phyloP scores from a whole-genome alignment of 1,139 yeast genomes.

The Debaryomyces subglobosus region DNA sequence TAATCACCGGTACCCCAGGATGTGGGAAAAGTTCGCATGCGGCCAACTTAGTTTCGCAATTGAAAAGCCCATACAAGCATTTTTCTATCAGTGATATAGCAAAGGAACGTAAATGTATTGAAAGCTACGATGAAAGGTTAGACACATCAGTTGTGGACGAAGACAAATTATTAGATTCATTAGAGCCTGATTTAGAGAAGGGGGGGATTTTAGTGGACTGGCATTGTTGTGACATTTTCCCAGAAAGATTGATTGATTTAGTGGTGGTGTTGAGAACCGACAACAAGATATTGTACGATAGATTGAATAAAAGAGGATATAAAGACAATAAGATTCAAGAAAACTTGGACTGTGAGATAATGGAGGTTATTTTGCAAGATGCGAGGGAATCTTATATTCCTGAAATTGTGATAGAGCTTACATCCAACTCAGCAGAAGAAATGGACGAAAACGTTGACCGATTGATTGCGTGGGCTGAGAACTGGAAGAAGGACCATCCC shows the following conservation, averaged over 20 bases:
- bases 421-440: conserved; percentile 71
- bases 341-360: conserved; percentile 93
- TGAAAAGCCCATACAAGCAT: conserved; percentile 53
- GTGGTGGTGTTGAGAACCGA: conserved; percentile 87
- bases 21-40: conserved; percentile 94
- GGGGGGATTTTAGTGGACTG: conserved; percentile 94
- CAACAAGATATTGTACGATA: conserved; percentile 69
- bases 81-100: conserved; percentile 82
- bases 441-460: conserved; percentile 81
- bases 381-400: conserved; percentile 81
- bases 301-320: conserved; percentile 75
- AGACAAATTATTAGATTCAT: conserved; percentile 77
- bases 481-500: conserved; percentile 62
- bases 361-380: conserved; percentile 88
- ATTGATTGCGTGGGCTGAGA: conserved; percentile 69
- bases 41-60: conserved; percentile 56
- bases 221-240: conserved; percentile 97
- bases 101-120: conserved; percentile 72
- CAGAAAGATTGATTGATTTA: conserved; percentile 87
- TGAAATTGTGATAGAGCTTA: conserved; percentile 79
- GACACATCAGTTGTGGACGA: conserved; percentile 92
- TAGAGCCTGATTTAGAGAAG: conserved; percentile 74
- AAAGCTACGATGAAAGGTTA: conserved; percentile 82
- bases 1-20: conserved; percentile 97
- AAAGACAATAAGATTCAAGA: conserved; percentile 82